Conservation (phyloP, 805 yeast species). For the Myxozyma sirexii region DNA sequence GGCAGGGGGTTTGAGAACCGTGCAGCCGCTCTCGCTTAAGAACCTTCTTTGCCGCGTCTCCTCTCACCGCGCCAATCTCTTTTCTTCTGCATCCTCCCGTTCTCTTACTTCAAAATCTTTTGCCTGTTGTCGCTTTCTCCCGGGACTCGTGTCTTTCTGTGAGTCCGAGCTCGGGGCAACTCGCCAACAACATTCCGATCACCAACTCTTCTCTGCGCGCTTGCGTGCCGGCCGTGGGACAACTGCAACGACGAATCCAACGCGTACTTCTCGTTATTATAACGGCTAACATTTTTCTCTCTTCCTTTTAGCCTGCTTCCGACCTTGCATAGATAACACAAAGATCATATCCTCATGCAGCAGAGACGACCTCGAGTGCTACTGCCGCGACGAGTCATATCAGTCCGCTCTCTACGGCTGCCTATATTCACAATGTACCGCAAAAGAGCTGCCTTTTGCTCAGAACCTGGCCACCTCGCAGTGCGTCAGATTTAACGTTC, state of each 20-base stretch:
- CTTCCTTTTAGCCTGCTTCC: conserved; percentile 23
- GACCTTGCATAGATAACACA: conserved; percentile 32
- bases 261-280: background rate
- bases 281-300: background rate
- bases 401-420: conserved; percentile 29
- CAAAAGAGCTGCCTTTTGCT: conserved; percentile 29
- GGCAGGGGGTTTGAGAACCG: no score
- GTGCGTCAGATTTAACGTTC: conserved; percentile 30
- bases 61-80: no score
- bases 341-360: conserved; percentile 29
- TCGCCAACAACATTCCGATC: background rate
- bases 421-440: conserved; percentile 30
- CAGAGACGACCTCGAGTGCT: conserved; percentile 20
- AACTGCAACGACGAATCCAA: background rate
- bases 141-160: no score
- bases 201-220: no score
- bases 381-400: conserved; percentile 29
- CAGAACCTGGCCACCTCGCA: conserved; percentile 31
- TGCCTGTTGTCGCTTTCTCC: no score
- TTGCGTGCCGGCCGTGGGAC: no score
- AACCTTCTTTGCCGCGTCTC: no score
- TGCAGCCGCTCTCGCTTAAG: no score
- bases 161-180: background rate
- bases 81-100: background rate
- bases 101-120: no score